Evolutionary conservation across 73 alveolate genomes (phyloP).

Genomic region (Paramecium caudatum): DNA sequence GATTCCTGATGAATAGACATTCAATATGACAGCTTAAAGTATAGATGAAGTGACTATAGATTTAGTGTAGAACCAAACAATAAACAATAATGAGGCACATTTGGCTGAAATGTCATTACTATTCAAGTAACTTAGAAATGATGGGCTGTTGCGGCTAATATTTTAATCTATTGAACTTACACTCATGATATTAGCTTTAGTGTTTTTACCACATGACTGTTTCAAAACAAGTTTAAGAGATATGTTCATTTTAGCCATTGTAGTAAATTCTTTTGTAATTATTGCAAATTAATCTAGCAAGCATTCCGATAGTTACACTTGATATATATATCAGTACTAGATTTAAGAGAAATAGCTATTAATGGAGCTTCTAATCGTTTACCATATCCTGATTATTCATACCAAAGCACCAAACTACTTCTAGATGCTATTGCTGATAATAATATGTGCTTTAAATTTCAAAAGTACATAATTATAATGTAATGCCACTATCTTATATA

Average conservation of each 20-base stretch:
- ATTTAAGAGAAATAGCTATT: not conserved
- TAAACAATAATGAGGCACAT: no score
- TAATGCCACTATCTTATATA: not conserved
- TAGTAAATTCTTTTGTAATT: not conserved
- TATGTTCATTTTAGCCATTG: not conserved
- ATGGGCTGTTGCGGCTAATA: not conserved
- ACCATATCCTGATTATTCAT: constrained; percentile 6
- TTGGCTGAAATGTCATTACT: no score
- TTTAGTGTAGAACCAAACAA: no score
- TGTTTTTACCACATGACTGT: not conserved
- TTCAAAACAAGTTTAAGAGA: not conserved
- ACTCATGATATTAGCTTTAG: not conserved
- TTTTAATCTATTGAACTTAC: not conserved
- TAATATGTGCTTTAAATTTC: not conserved
- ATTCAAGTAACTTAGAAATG: not conserved
- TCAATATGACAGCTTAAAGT: no score
- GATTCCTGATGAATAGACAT: no score
- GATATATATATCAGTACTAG: not conserved
- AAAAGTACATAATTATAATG: not conserved
- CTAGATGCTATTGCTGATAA: not conserved
- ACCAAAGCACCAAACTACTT: not conserved
- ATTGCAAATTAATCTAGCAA: not conserved
- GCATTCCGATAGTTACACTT: not conserved
- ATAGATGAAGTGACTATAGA: no score
- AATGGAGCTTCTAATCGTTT: not conserved